Percentiles rank a stretch among this genome's conserved stretches.
These are phyloP conservation scores for Aspergillus haitiensis DNA, from an alignment of 495 filamentous ascomycete genomes.

Conservation along the genomic window DNA sequence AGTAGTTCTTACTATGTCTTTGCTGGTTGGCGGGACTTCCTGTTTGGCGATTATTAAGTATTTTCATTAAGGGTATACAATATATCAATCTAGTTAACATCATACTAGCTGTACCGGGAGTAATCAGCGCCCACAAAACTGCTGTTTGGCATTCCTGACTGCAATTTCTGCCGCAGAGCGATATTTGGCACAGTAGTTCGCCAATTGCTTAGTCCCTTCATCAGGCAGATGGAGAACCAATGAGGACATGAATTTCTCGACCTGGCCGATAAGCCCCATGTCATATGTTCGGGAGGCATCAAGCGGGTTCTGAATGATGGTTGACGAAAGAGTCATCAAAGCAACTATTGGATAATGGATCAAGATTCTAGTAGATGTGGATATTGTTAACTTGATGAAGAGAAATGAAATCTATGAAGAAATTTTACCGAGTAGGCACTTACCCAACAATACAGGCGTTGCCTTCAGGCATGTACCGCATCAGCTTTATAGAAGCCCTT, in stretches of 20 bases:
- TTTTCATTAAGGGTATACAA: not conserved
- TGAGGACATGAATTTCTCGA: slow-evolving; percentile 22
- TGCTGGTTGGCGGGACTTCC: no score
- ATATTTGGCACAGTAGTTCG: slow-evolving; percentile 21
- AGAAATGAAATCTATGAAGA: not conserved
- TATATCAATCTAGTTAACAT: not conserved
- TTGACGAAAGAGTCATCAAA: slow-evolving; percentile 22
- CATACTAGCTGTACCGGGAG: not conserved
- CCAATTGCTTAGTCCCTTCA: slow-evolving; percentile 16
- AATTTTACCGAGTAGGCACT: not conserved
- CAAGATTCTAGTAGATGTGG: slow-evolving; percentile 9
- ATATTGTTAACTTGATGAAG: not conserved
- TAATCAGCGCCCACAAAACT: not conserved
- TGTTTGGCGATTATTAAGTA: no score
- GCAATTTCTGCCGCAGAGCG: slow-evolving; percentile 19
- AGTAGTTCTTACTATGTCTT: no score
- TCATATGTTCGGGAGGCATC: slow-evolving; percentile 17
- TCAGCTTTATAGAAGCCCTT: slow-evolving; percentile 22
- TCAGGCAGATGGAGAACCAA: slow-evolving; percentile 6
- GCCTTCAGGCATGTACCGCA: slow-evolving; percentile 21
- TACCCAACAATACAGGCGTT: slow-evolving; percentile 21
- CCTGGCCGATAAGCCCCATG: slow-evolving; percentile 21
- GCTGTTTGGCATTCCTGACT: slow-evolving; percentile 6
- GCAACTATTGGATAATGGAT: slow-evolving; percentile 26
- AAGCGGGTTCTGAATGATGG: slow-evolving; percentile 22